Base-by-base conservation (phyloP, 371 early-diverging fungal species). In the Mucor racemosus region DNA sequence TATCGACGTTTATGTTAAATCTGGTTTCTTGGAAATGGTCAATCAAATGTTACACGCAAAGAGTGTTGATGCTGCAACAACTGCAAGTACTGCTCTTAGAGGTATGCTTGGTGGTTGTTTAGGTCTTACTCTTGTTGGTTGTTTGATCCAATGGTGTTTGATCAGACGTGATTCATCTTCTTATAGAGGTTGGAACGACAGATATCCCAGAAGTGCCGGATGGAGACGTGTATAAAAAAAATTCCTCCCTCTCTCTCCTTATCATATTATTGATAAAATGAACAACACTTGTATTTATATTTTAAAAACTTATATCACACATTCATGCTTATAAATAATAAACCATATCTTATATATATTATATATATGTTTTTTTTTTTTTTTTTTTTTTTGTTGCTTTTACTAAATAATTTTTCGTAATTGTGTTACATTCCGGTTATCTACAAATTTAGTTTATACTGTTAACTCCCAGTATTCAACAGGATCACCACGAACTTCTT, bases 61-160 rank as follows among this genome's bases (percentile, higher is more conserved):
- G 38, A 68, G 46, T 33, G 33, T 67, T 7, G 66, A 67, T 56
- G 13, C 64, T 0, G 55, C 71, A 4, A 58, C 74, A 1, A 53
- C 71, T 3, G 77, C 85, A 21, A 74, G 72, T 6, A 55, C 75
- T 33, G 73, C 80, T 58, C 70, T 88, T 1, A 78, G 86, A 21
- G 84, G 85, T 21, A 86, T 87, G 87, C 62, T 88, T 11, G 87
- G 77, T 34, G 89, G 86, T 17, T 76, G 81, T 53, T 60, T 86
- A 33, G 86, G 68, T 38, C 64, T 87, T 61, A 79, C 86, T 54
- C 55, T 87, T 60, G 64, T 86, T 19, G 86, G 86, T 48, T 53
- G 70, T 15, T 68, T 87, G 72, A 73, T 86, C 60, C 89, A 88
- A 72, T 87, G 71, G 67, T 62, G 65, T 15, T 53, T 67, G 17